phyloP scores from a whole-genome alignment of 495 filamentous ascomycete genomes.

The Tetracladium marchalianum region DNA sequence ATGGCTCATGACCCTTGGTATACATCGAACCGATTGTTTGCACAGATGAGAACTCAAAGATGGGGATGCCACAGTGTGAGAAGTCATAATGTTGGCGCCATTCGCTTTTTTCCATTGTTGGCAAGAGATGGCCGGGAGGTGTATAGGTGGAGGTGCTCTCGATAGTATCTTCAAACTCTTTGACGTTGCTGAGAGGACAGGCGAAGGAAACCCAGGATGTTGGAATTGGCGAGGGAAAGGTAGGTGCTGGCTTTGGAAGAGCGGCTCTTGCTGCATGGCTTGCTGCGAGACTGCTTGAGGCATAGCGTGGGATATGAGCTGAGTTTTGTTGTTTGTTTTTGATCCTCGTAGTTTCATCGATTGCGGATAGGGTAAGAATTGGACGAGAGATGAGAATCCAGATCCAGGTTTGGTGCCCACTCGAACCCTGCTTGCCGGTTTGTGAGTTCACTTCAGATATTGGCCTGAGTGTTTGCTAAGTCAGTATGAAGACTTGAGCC shows the following conservation, averaged over 20 bases:
- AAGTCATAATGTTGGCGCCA: slow-evolving; percentile 15
- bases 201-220: slow-evolving; percentile 15
- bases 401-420: slow-evolving; percentile 7
- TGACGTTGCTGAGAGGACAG: slow-evolving; percentile 8
- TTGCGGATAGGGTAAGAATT: background rate
- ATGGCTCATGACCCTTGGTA: too few relatives aligned
- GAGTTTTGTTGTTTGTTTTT: too few relatives aligned
- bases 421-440: background rate
- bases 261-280: background rate
- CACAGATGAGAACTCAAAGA: slow-evolving; percentile 10
- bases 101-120: background rate
- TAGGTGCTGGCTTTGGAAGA: slow-evolving; percentile 5
- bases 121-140: background rate
- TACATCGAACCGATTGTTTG: too few relatives aligned
- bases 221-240: slow-evolving; percentile 10
- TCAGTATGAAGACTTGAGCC: background rate
- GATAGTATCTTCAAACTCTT: background rate
- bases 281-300: background rate
- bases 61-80: slow-evolving; percentile 6
- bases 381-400: slow-evolving; percentile 15
- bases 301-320: background rate
- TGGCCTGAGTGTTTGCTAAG: slow-evolving; percentile 1
- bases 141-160: background rate
- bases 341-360: too few relatives aligned
- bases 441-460: background rate